Evolutionary conservation across 1,284 basidiomycete species (phyloP), one percentile per base, ranked within the genome.

Genomic region (Ceratobasidium sp.): DNA sequence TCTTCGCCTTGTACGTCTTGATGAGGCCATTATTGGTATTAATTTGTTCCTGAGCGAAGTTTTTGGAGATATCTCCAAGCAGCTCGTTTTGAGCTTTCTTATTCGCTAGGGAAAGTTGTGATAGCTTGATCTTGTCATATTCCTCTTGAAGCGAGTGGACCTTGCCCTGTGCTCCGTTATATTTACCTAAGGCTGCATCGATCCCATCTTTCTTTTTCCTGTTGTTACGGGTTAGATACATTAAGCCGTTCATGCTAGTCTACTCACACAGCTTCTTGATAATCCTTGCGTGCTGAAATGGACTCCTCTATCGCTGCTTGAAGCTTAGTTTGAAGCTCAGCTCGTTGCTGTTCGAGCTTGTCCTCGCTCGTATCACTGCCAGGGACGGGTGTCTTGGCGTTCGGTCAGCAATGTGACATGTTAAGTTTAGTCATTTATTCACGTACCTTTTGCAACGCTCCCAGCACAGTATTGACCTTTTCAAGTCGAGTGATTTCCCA

Each of bases 401-500:
- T 11, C 21, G 48, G 48, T 49, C 21, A 23, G 36, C 9, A 36
- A 38, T 38, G 36, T 11, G 36, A 11, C 36, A 8, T 38, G 36
- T 2, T 23, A 12, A 3, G 21, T 11, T 21, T 11, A 49, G 8
- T 23, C 23, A 9, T 38, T 38, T 38, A 18, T 28, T n/a, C 16
- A 33, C 60, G 30, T n/a, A 62, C 60, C 18, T 11, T 48, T 25
- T 30, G 33, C 23, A 62, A 12, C 12, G 25, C 16, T n/a, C 28
- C 44, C 6, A 62, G 60, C 60, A 49, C 33, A 8, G 23, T 4
- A 48, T 46, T 62, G 42, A 28, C 25, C 14, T 62, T 44, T 18
- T 62, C 60, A 9, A 62, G 44, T 4, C 44, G 60, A 3, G 14
- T 48, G 28, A 62, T 62, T 25, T 62, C 60, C 40, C 40, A 62